Conservation (phyloP, 352 stramenopile species). For the Blastocystis hominis region DNA sequence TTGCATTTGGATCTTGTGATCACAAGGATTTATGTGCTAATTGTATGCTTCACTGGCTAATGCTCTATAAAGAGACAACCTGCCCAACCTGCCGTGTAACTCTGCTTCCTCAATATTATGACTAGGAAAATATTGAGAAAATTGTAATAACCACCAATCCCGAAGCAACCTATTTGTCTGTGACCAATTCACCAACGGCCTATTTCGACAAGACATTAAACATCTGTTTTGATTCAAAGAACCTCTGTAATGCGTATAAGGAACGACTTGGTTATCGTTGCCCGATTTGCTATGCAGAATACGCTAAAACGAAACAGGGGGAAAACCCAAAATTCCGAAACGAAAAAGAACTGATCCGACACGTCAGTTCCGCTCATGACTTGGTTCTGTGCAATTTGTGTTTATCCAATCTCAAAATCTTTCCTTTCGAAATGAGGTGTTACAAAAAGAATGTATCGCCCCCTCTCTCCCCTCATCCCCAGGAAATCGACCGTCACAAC, state of each 20-base stretch:
- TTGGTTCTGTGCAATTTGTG: slow-evolving; percentile 6
- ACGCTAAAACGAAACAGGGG: not conserved
- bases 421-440: slow-evolving; percentile 39
- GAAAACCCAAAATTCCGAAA: slow-evolving; percentile 17
- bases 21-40: slow-evolving; percentile 42
- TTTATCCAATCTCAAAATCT: slow-evolving; percentile 8
- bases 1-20: slow-evolving; percentile 44
- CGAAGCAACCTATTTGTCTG: not conserved
- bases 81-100: slow-evolving; percentile 11
- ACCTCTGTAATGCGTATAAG: not conserved
- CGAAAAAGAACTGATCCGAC: slow-evolving; percentile 8
- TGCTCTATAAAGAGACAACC: slow-evolving; percentile 26
- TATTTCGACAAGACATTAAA: not conserved
- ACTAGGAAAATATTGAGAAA: slow-evolving; percentile 3
- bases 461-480: not conserved
- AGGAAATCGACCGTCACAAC: slow-evolving; percentile 8
- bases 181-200: not conserved
- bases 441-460: not conserved
- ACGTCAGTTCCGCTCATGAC: not conserved
- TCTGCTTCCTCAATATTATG: not conserved
- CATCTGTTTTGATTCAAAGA: slow-evolving; percentile 42
- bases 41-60: slow-evolving; percentile 19
- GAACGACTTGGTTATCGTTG: slow-evolving; percentile 14
- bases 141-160: slow-evolving; percentile 32
- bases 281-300: slow-evolving; percentile 28